Base-by-base conservation (phyloP, 768 basidiomycete genomes). In the Clitopilus hobsonii region DNA sequence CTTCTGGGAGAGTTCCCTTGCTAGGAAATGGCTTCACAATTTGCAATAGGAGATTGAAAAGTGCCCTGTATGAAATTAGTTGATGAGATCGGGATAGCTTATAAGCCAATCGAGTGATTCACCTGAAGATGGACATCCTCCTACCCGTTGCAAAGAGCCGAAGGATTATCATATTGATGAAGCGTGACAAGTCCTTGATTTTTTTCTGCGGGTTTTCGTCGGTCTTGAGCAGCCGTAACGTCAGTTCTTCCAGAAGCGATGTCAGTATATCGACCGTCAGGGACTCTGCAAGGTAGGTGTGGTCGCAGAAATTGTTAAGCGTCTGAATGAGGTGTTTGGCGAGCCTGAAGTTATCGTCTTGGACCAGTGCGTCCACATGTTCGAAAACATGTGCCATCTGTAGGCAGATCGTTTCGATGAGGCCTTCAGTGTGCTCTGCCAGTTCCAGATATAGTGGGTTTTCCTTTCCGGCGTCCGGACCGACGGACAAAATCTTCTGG, bases 251-350 rank as follows among this genome's bases (percentile, higher is more conserved):
- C 54, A 98, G 74, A n/a, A 99, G 72, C 1, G 87, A 83, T 8
- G 89, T 91, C 57, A 98, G 70, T 50, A 91, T 90, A 55, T 89
- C 87, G 38, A 93, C 86, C 0, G 90, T 89, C 54, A 98, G 67
- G 6, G 90, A 91, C 66, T 94, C 90, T 10, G 94, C 91, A 49
- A 99, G 79, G 58, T 91, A 81, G 5, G 85, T 71, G 66, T 95
- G 92, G 64, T 98, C 94, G 63, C 94, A 96, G 67, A 98, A 94
- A 23, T 90, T 89, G 63, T 95, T 94, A 25, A 98, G 81, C 0
- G 95, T 95, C 69, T 98, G 95, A 58, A 98, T 96, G 52, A 98
- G 82, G 69, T 98, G 97, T 70, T 99, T 99, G 48, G 95, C 93
- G 7, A 99, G 77, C 36, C 97, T 83, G 73, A 97, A 94, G 63